These are phyloP conservation scores for Trametes maxima DNA, from an alignment of 768 basidiomycete genomes.

Conservation along the genomic window DNA sequence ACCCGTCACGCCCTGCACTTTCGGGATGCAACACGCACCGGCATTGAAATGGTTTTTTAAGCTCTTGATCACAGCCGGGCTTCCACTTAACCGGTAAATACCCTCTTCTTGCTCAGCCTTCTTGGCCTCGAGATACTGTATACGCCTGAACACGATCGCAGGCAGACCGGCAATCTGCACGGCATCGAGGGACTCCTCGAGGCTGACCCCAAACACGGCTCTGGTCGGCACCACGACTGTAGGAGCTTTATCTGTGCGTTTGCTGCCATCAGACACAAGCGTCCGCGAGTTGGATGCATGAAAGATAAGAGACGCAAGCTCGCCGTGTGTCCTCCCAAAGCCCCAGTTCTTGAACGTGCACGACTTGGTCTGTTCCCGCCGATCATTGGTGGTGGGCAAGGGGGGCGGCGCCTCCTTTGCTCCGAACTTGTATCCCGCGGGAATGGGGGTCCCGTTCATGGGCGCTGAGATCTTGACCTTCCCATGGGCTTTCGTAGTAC, in stretches of 20 bases:
- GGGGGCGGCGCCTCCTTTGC: conserved; percentile 58
- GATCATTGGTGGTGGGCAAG: conserved; percentile 48
- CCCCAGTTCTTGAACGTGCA: conserved; percentile 81
- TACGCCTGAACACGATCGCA: conserved; percentile 92
- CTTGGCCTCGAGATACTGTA: conserved; percentile 93
- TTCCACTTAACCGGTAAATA: conserved; percentile 94
- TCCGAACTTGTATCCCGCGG: conserved; percentile 89
- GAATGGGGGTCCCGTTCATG: conserved; percentile 81
- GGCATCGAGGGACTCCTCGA: conserved; percentile 87
- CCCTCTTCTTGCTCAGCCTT: conserved; percentile 97
- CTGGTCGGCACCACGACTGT: conserved; percentile 42
- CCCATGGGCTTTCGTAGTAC: conserved; percentile 82
- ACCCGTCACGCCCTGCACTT: not conserved
- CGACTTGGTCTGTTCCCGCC: conserved; percentile 91
- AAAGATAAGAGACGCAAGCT: conserved; percentile 4
- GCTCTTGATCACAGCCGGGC: conserved; percentile 91
- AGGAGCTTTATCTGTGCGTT: conserved; percentile 34
- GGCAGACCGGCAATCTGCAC: conserved; percentile 90
- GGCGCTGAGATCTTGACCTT: conserved; percentile 91
- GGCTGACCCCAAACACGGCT: conserved; percentile 85
- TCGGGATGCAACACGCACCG: conserved; percentile 49
- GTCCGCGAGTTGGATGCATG: not conserved
- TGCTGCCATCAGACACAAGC: not conserved
- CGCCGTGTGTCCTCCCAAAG: conserved; percentile 67
- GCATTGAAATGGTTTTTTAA: conserved; percentile 92